A percentile compares a stretch with the other conserved stretches of the same genome.
Conservation (phyloP, 2,329 filamentous ascomycete species). For the Talaromyces atroroseus region DNA sequence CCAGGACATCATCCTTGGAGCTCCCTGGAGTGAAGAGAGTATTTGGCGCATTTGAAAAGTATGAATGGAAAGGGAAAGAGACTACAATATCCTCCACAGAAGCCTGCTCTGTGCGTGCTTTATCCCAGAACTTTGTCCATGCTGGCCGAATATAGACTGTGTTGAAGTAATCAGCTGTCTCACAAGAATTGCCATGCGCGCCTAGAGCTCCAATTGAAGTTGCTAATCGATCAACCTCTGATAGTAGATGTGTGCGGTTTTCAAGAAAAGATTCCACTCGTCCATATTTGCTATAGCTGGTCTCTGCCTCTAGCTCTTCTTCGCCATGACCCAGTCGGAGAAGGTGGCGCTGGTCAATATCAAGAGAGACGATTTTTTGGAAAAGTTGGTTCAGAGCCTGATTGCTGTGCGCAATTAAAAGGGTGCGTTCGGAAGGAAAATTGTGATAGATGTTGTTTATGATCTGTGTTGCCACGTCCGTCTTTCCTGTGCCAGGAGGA, state of each 20-base stretch:
- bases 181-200: slow-evolving; percentile 91
- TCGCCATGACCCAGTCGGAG: slow-evolving; percentile 90
- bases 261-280: slow-evolving; percentile 93
- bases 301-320: slow-evolving; percentile 81
- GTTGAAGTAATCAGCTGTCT: slow-evolving; percentile 96
- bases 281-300: slow-evolving; percentile 88
- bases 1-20: slow-evolving; percentile 62
- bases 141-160: slow-evolving; percentile 81
- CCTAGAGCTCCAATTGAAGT: slow-evolving; percentile 79
- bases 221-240: slow-evolving; percentile 81
- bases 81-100: slow-evolving; percentile 59
- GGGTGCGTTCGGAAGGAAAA: slow-evolving; percentile 84
- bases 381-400: slow-evolving; percentile 97
- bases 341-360: slow-evolving; percentile 92
- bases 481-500: slow-evolving; percentile 94
- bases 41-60: slow-evolving; percentile 82
- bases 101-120: slow-evolving; percentile 51
- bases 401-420: slow-evolving; percentile 94
- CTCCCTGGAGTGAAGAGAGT: slow-evolving; percentile 68
- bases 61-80: slow-evolving; percentile 80
- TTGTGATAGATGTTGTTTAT: slow-evolving; percentile 99
- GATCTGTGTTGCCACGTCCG: slow-evolving; percentile 97
- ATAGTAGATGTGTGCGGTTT: slow-evolving; percentile 70
- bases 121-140: slow-evolving; percentile 79
- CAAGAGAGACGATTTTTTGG: slow-evolving; percentile 91